Evolutionary conservation across 176 grass and related monocot genomes (phyloP), one percentile per base, ranked within the genome.

Genomic region (Puya raimondii): DNA sequence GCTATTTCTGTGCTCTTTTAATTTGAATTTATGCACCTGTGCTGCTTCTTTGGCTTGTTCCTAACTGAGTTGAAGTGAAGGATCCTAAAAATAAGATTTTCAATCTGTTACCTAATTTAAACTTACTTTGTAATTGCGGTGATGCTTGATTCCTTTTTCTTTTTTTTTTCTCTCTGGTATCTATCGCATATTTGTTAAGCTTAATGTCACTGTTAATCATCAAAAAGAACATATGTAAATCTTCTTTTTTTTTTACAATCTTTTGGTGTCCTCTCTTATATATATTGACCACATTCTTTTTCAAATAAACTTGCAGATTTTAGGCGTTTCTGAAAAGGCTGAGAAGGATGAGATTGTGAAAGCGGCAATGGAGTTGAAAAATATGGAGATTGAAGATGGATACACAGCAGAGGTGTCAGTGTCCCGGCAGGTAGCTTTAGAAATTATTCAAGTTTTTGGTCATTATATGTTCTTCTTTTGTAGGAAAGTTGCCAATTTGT

Each of bases 341-440:
- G 89, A 99, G 82, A 99, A 99, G 64, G 94, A 99, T 71, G 94
- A 99, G 84, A 93, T 99, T 52, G 94, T 93, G 51, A 99, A 93
- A 79, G 77, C 89, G 10, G 94, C 84, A 56, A 99, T 90, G 74
- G 89, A 88, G 51, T 70, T 99, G 33, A 93, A 85, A 81, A 88
- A 65, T 70, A 51, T 84, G 50, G 82, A 74, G 50, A 90, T 90
- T 23, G 89, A 99, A 72, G 89, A 97, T 64, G 89, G 94, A 64
- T 97, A 92, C 72, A 90, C 88, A 2, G 13, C 70, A 29, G 86
- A 89, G 33, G 76, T 87, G 49, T 75, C 79, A 58, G 50, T 80
- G 27, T 79, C 70, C 64, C 88, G 90, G 79, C 89, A 88, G 94
- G 94, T 99, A 68, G 0, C 63, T 70, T 20, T 57, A 6, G 69